phyloP scores from a whole-genome alignment of 257 asterid genomes.

The Nyctanthes arbortristis region DNA sequence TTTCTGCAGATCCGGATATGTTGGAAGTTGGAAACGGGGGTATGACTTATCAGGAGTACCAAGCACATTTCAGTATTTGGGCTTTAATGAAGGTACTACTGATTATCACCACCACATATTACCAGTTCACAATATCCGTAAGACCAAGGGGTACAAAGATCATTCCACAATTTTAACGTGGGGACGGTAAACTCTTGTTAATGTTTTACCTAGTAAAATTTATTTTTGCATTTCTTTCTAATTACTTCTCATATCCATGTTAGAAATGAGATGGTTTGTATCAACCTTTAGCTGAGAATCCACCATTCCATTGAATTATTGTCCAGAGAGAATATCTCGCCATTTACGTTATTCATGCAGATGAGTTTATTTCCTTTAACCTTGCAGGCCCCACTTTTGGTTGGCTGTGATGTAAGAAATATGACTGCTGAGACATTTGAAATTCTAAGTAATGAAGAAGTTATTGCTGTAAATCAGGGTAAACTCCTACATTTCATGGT shows the following conservation, averaged over 20 bases:
- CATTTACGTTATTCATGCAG: too few relatives aligned
- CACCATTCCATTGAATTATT: neutral
- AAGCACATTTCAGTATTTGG: constrained; percentile 97
- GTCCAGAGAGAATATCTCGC: too few relatives aligned
- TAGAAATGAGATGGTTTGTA: neutral
- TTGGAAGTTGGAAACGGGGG: constrained; percentile 99
- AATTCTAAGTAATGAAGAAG: constrained; percentile 77
- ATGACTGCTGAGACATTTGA: constrained; percentile 69
- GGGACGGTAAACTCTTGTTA: neutral
- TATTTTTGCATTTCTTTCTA: neutral
- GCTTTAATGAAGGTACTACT: constrained; percentile 89
- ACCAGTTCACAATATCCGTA: neutral
- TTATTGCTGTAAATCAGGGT: constrained; percentile 93
- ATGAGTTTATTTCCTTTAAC: constrained; percentile 13
- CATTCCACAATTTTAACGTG: neutral
- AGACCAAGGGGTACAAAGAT: neutral
- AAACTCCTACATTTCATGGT: constrained; percentile 9
- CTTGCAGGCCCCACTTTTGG: constrained; percentile 79
- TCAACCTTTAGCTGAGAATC: neutral
- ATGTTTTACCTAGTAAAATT: neutral
- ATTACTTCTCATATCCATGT: neutral
- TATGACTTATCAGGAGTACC: constrained; percentile 78
- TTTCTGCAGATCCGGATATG: constrained; percentile 90
- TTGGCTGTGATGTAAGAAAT: constrained; percentile 95
- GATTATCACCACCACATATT: neutral